phyloP scores from a whole-genome alignment of 2,329 filamentous ascomycete genomes.

The Microdochium nivale region DNA sequence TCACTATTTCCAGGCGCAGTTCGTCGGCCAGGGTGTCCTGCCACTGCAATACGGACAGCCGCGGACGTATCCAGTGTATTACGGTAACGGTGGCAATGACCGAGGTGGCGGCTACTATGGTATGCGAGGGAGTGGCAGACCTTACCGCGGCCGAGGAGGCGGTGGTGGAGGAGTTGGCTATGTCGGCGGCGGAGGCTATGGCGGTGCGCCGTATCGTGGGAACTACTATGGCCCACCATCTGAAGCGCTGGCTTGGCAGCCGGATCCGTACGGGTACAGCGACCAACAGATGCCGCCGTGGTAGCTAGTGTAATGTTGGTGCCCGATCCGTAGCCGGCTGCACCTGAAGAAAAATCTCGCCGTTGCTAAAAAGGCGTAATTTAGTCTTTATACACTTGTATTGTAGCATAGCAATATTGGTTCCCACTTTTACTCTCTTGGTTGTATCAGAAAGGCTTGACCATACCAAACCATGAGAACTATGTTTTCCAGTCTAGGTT shows the following conservation, averaged over 20 bases:
- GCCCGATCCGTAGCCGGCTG: too few species aligned
- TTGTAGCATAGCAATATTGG: too few species aligned
- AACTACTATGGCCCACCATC: background rate
- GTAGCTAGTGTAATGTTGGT: too few species aligned
- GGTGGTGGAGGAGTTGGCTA: background rate
- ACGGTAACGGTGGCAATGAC: background rate
- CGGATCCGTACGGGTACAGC: constrained; percentile 4
- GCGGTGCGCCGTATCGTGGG: constrained; percentile 2
- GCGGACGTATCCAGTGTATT: background rate
- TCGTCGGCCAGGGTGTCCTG: background rate
- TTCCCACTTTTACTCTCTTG: too few species aligned
- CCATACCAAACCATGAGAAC: too few species aligned
- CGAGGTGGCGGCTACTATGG: background rate
- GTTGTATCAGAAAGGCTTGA: too few species aligned
- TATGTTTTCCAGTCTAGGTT: too few species aligned
- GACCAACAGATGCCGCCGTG: background rate
- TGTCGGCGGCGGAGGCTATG: constrained; percentile 8
- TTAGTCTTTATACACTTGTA: too few species aligned
- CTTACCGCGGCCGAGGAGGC: background rate
- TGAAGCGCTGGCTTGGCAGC: background rate
- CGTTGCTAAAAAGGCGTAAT: too few species aligned
- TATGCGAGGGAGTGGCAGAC: background rate
- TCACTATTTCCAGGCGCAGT: background rate
- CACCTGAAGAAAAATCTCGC: too few species aligned
- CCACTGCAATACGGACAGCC: background rate